Conservation (phyloP, 768 basidiomycete species). For the Kwoniella dejecticola region DNA sequence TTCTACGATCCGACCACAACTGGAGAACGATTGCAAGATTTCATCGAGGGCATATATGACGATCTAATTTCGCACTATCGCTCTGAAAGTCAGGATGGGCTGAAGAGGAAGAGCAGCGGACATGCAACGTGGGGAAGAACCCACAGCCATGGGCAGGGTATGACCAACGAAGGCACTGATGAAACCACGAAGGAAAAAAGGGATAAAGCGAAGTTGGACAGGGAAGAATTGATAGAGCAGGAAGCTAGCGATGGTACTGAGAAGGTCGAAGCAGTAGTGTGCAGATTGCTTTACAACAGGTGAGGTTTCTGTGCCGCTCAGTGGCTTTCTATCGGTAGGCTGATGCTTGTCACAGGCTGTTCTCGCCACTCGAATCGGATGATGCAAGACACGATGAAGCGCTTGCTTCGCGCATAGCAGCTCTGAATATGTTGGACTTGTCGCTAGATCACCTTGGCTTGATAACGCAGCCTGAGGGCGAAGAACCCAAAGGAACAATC, state of each 20-base stretch:
- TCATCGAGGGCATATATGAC: constrained; percentile 69
- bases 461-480: constrained; percentile 64
- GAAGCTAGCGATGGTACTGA: constrained; percentile 66
- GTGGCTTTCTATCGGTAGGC: neutral
- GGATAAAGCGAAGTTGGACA: constrained; percentile 45
- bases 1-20: constrained; percentile 56
- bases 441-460: constrained; percentile 86
- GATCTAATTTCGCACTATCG: constrained; percentile 60
- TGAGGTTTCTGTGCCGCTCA: constrained; percentile 51
- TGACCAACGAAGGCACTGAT: constrained; percentile 37
- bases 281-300: constrained; percentile 81
- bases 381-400: constrained; percentile 89
- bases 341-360: constrained; percentile 62
- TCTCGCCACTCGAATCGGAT: constrained; percentile 70
- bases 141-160: constrained; percentile 29
- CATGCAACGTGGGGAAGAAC: constrained; percentile 23
- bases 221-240: constrained; percentile 56
- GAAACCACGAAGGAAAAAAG: constrained; percentile 55
- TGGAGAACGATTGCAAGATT: constrained; percentile 66
- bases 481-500: constrained; percentile 34
- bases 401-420: constrained; percentile 82
- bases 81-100: constrained; percentile 30
- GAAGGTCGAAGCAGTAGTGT: constrained; percentile 70
- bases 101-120: constrained; percentile 40
- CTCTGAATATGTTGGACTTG: constrained; percentile 86